Conservation (phyloP, 2,329 filamentous ascomycete genomes). For the Fusarium piperis region DNA sequence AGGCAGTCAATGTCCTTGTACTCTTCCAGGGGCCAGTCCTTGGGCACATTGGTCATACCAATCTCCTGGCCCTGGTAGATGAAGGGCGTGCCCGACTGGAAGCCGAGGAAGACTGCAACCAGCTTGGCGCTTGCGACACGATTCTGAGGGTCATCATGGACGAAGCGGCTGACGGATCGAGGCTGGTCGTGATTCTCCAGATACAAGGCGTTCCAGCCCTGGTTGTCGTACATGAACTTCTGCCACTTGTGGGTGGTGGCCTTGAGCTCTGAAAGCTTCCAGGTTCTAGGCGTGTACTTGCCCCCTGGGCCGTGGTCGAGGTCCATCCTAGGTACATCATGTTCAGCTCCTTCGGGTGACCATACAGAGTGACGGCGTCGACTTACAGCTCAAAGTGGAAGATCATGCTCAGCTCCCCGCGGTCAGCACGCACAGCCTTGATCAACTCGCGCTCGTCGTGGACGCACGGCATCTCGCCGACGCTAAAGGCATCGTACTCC, state of each 20-base stretch:
- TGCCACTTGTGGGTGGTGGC: slow-evolving; percentile 66
- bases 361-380: neutral
- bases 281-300: slow-evolving; percentile 55
- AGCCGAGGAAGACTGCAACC: slow-evolving; percentile 64
- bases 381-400: slow-evolving; percentile 74
- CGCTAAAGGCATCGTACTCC: slow-evolving; percentile 61
- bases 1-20: slow-evolving; percentile 74
- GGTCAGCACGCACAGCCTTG: slow-evolving; percentile 62
- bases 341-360: neutral
- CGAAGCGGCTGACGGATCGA: slow-evolving; percentile 66
- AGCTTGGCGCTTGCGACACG: slow-evolving; percentile 66
- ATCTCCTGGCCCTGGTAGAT: slow-evolving; percentile 78
- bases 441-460: slow-evolving; percentile 55
- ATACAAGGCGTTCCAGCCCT: slow-evolving; percentile 73
- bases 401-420: slow-evolving; percentile 74
- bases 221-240: slow-evolving; percentile 65
- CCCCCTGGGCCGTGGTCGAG: slow-evolving; percentile 57
- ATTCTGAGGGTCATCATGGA: slow-evolving; percentile 59
- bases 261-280: slow-evolving; percentile 63
- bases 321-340: slow-evolving; percentile 54
- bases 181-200: slow-evolving; percentile 75
- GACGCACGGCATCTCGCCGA: slow-evolving; percentile 61
- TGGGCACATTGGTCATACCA: slow-evolving; percentile 72
- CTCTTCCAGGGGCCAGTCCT: slow-evolving; percentile 68
- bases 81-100: slow-evolving; percentile 71